Evolutionary conservation across 1,284 basidiomycete genomes (phyloP), one percentile per base, ranked within the genome.

Genomic region (Trametes pubescens): DNA sequence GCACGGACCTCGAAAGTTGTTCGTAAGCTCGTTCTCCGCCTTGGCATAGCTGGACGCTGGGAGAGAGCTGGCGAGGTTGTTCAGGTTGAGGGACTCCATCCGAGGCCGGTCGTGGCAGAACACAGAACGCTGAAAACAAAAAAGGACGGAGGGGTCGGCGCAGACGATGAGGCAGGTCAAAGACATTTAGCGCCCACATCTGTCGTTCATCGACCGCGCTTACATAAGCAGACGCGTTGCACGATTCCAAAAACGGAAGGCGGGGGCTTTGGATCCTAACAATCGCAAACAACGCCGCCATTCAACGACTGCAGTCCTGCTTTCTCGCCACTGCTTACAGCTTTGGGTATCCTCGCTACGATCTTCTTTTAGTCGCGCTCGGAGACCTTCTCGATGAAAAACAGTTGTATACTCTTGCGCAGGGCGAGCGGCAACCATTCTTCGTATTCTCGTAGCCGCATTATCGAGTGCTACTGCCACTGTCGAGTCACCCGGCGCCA

Each of bases 1-100:
- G 24, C 24, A 68, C 72, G 26, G 64, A 91, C 91, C 89, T 85
- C 88, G 88, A 74, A 93, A 93, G 70, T 92, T 89, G 74, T 91
- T 89, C n/a, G 88, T 78, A 1, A 93, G 80, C 32, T 92, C 90
- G 68, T 88, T 89, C 78, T 93, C 91, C 21, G 91, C 88, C 73
- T 88, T 90, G 46, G 77, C 78, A 24, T 79, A 74, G 70, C 81
- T 83, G 37, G 89, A 86, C 10, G 79, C 83, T 0, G 91, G 91
- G 4, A 93, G 82, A 0, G 91, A 92, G 73, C 77, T 90, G 26
- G 84, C 91, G 58, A 92, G 86, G 11, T 86, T 90, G 74, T 90
- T 89, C 72, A 92, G 82, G 76, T 91, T 88, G 75, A 92, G 84
- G 10, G 89, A 90, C 77, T 91, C 89, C 84, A 84, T 85, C 32